Percentiles rank a stretch among this genome's conserved stretches.
These are phyloP conservation scores for Colletotrichum spaethianum DNA, from an alignment of 2,329 filamentous ascomycete species.

Conservation along the genomic window DNA sequence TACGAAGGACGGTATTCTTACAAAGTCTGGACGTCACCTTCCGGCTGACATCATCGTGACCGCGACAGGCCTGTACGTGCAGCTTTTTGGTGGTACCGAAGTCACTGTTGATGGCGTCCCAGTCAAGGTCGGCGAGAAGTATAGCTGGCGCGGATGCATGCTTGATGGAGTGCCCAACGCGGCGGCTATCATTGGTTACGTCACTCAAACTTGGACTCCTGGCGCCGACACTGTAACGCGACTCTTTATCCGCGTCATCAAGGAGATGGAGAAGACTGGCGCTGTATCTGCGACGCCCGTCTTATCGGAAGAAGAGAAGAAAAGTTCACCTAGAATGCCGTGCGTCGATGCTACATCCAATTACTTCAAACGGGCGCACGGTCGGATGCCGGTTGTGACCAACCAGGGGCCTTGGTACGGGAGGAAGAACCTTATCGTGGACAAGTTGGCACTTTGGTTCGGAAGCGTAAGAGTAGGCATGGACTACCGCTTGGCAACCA, in stretches of 20 bases:
- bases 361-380: slow-evolving; percentile 53
- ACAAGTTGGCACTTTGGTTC: slow-evolving; percentile 49
- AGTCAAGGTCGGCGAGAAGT: slow-evolving; percentile 64
- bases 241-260: slow-evolving; percentile 65
- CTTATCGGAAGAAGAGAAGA: slow-evolving; percentile 33
- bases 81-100: slow-evolving; percentile 67
- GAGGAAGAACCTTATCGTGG: slow-evolving; percentile 48
- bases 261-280: slow-evolving; percentile 57
- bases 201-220: slow-evolving; percentile 77
- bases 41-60: slow-evolving; percentile 78
- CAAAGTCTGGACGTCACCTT: slow-evolving; percentile 64
- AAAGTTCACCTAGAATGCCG: slow-evolving; percentile 43
- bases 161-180: slow-evolving; percentile 77
- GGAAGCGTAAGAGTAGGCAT: slow-evolving; percentile 51
- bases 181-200: slow-evolving; percentile 74
- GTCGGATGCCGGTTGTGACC: slow-evolving; percentile 55
- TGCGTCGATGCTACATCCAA: slow-evolving; percentile 48
- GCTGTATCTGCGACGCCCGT: slow-evolving; percentile 38
- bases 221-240: slow-evolving; percentile 70
- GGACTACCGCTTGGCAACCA: slow-evolving; percentile 45
- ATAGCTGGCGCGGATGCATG: slow-evolving; percentile 76
- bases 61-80: slow-evolving; percentile 76
- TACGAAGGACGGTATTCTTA: slow-evolving; percentile 61
- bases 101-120: slow-evolving; percentile 68
- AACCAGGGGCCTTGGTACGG: slow-evolving; percentile 54